Evolutionary conservation across 306 rosid species (phyloP), one percentile per base, ranked within the genome.

Genomic region (Vicia villosa): DNA sequence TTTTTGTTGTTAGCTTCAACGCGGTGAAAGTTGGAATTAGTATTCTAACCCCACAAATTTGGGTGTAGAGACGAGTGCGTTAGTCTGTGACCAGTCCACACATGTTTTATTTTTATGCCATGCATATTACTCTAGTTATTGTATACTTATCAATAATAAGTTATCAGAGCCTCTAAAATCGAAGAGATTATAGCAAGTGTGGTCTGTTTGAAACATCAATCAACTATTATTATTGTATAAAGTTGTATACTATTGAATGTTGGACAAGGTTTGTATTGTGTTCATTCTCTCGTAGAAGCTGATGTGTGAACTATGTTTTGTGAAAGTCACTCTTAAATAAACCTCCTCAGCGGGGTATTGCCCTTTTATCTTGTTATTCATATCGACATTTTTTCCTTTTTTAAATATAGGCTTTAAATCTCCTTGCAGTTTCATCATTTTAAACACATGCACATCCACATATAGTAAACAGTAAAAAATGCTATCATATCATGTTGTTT

Each of bases 191-290:
- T 14, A 12, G 20, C 34, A 42, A 36, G 65, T 32, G 13, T 11
- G 30, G 17, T 24, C 30, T 58, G 43, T 32, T 41, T 24, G 56
- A 56, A 28, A 26, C 66, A 26, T 1, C 8, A 41, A 49, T 46
- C 6, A 21, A 24, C n/a, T 65, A 64, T 64, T 57, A 19, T 36
- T 36, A 11, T 41, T 55, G 17, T 38, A n/a, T 22, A 40, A 2
- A 32, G 19, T 8, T 55, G 37, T 77, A 64, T 55, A 43, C 43
- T 22, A 57, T 37, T 64, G 46, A n/a, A 36, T 61, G 47, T 70
- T 77, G 68, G 50, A 42, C 16, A 21, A 20, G 54, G 66, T 52
- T 19, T 55, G 34, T 26, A 46, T 28, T 60, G 37, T 38, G 15
- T 63, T 50, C 64, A 51, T 8, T 66, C 24, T 30, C 19, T 30